Evolutionary conservation across 2,329 filamentous ascomycete species (phyloP), one percentile per base, ranked within the genome.

Genomic region (Paecilomyces niveus): DNA sequence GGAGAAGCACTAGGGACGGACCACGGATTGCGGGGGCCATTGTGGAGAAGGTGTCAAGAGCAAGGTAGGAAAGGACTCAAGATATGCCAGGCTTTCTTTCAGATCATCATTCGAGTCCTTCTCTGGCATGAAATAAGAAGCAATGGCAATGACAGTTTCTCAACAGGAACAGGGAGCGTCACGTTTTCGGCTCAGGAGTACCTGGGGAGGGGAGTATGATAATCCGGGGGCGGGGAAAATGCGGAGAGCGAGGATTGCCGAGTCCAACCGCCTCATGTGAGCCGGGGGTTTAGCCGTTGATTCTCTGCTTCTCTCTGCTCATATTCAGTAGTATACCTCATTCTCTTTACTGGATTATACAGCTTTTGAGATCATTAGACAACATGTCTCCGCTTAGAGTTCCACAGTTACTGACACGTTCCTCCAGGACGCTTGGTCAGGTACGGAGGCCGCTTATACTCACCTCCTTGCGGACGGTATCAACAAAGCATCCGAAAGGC

Each of bases 401-500:
- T 26, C 69, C 72, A n/a, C 68, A 68, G 53, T 62, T 76, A 5
- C 62, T 76, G 7, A 68, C 71, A 60, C 65, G 65, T 35, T 68
- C 72, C 53, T 62, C 69, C 29, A 68, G 73, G 61, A 63, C 69
- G 8, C 56, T 72, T 24, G 61, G 65, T 31, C 59, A 61, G 35
- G 52, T 63, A 55, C 63, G 65, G 54, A 67, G 63, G 54, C 68
- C 67, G 60, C 61, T 72, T 64, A 67, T 68, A 62, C 69, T 67
- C 58, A 65, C 56, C 66, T 63, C 68, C 65, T 66, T 64, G 58
- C 69, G 73, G 24, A 65, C 70, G 8, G 83, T 85, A 59, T 92
- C 90, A 15, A 85, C 82, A 22, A 90, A 89, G 71, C 87, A 89
- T 68, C 85, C 87, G 3, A 78, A 79, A 57, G 82, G 81, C 64